Conservation (phyloP, 768 basidiomycete species). For the Cytidiella melzeri region DNA sequence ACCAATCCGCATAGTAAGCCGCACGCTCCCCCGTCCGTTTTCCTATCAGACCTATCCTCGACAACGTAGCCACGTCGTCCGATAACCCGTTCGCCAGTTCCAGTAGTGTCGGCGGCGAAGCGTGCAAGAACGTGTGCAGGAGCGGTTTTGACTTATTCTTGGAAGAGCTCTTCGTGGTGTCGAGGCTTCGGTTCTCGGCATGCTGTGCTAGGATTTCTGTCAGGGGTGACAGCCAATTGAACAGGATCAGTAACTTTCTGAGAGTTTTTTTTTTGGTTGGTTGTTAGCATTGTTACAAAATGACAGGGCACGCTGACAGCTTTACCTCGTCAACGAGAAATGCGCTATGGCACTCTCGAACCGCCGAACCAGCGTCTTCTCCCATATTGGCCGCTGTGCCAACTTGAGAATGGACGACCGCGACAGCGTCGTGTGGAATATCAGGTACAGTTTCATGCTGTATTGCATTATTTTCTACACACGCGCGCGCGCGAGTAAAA, state of each 20-base stretch:
- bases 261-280: not conserved
- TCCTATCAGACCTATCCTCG: constrained; percentile 63
- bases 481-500: constrained; percentile 1
- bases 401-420: constrained; percentile 42
- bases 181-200: constrained; percentile 38
- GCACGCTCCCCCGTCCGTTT: constrained; percentile 61
- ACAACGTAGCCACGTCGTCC: constrained; percentile 77
- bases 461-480: constrained; percentile 83
- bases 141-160: constrained; percentile 42
- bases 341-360: constrained; percentile 58
- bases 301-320: constrained; percentile 6
- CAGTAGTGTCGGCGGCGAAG: constrained; percentile 76
- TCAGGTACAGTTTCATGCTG: constrained; percentile 64
- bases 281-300: not conserved
- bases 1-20: constrained; percentile 76
- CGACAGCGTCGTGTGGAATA: constrained; percentile 56
- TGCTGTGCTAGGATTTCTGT: constrained; percentile 68
- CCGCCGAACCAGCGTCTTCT: constrained; percentile 50
- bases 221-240: constrained; percentile 80
- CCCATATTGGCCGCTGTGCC: constrained; percentile 43
- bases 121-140: constrained; percentile 68
- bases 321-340: constrained; percentile 71
- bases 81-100: constrained; percentile 70
- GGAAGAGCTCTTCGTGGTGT: constrained; percentile 37
- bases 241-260: constrained; percentile 76